Conservation (phyloP, 1,284 basidiomycete species). For the Microstroma glucosiphilum region DNA sequence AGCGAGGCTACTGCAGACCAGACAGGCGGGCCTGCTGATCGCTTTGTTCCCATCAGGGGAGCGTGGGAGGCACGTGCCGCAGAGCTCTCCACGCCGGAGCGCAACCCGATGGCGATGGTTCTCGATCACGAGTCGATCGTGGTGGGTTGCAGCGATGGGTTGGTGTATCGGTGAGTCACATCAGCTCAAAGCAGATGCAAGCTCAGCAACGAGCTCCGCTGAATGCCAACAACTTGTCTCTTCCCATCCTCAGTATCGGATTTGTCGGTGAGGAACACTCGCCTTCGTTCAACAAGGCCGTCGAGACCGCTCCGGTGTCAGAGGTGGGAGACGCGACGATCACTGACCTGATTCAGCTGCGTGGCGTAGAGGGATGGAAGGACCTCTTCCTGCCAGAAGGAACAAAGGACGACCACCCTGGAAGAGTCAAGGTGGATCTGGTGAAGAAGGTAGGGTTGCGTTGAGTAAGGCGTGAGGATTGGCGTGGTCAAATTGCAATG, state of each 20-base stretch:
- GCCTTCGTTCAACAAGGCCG: conserved; percentile 8
- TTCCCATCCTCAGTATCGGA: conserved; percentile 14
- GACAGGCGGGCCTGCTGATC: no score
- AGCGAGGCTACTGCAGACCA: no score
- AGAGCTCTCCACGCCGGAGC: conserved; percentile 22
- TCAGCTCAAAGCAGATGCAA: background rate
- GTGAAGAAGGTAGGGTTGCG: background rate
- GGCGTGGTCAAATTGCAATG: background rate
- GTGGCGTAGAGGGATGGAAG: conserved; percentile 26
- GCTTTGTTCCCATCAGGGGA: conserved; percentile 28
- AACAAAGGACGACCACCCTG: conserved; percentile 6
- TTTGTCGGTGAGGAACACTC: conserved; percentile 34
- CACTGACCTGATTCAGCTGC: conserved; percentile 27
- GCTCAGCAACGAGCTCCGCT: background rate
- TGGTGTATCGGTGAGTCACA: conserved; percentile 25
- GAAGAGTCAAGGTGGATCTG: background rate
- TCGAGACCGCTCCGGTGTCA: background rate
- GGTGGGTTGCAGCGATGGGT: conserved; percentile 36
- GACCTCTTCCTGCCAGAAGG: conserved; percentile 30
- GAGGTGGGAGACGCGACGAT: conserved; percentile 32
- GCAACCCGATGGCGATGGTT: conserved; percentile 41
- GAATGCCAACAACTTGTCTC: background rate
- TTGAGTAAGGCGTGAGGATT: background rate
- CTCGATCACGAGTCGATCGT: conserved; percentile 39
- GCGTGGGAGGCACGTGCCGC: conserved; percentile 29